These are phyloP conservation scores for Pythium oligandrum DNA, from an alignment of 352 stramenopile species.

Conservation along the genomic window DNA sequence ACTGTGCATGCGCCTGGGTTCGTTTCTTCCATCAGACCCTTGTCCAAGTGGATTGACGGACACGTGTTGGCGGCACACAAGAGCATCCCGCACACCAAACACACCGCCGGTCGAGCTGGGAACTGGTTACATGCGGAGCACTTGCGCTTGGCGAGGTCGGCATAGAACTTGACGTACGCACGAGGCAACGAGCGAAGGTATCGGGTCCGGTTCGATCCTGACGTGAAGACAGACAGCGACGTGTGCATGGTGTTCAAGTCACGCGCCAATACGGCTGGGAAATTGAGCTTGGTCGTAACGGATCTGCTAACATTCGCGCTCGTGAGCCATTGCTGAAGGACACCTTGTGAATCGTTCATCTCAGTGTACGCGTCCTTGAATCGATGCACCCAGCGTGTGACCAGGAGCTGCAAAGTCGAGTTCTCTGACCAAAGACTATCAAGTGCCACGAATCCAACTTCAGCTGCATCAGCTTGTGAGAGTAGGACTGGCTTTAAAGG, in stretches of 20 bases:
- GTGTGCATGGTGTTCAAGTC: conserved; percentile 80
- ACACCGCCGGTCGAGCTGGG: conserved; percentile 75
- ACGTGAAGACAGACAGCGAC: conserved; percentile 66
- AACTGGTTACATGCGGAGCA: conserved; percentile 76
- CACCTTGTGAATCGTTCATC: conserved; percentile 66
- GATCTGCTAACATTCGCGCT: conserved; percentile 44
- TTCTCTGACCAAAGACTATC: conserved; percentile 16
- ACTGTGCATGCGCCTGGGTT: conserved; percentile 80
- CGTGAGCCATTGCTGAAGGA: conserved; percentile 75
- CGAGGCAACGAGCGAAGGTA: conserved; percentile 71
- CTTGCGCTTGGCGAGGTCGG: conserved; percentile 74
- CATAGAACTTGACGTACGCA: conserved; percentile 84
- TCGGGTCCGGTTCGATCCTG: conserved; percentile 52
- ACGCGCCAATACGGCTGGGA: conserved; percentile 40
- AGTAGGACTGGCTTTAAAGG: conserved; percentile 57
- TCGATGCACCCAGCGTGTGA: conserved; percentile 53
- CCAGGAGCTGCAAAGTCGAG: conserved; percentile 26
- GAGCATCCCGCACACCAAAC: conserved; percentile 74
- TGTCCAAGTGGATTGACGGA: conserved; percentile 63
- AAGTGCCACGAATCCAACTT: conserved; percentile 48
- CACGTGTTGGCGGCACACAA: conserved; percentile 81
- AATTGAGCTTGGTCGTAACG: conserved; percentile 17
- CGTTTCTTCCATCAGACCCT: conserved; percentile 71
- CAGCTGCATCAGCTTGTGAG: conserved; percentile 33
- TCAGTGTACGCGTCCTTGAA: conserved; percentile 71